Conservation (phyloP, 371 early-diverging fungal genomes). For the Mortierella sp. region DNA sequence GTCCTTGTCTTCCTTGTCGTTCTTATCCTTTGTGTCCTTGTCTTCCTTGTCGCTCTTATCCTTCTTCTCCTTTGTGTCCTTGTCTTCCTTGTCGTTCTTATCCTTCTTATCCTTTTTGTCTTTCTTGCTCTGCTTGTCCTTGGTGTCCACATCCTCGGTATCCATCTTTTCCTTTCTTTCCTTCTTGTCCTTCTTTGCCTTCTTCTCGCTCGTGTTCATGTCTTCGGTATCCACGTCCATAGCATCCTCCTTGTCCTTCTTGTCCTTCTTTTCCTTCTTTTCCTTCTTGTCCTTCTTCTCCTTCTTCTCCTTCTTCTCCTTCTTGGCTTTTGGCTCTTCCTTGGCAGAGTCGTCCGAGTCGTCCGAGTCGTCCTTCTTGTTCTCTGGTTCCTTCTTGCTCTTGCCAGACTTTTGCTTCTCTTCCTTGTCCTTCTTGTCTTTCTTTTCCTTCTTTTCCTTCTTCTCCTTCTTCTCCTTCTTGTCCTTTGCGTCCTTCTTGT, state of each 20-base stretch:
- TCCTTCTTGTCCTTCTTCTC: constrained; percentile 5
- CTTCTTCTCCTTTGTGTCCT: constrained; percentile 9
- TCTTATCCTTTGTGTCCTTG: constrained; percentile 11
- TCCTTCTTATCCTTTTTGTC: constrained; percentile 19
- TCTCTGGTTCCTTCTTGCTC: too few relatives aligned
- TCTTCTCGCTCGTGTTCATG: constrained; percentile 10
- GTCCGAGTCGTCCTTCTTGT: too few relatives aligned
- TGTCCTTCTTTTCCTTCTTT: constrained; percentile 4
- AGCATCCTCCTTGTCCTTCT: not conserved
- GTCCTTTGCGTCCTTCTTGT: constrained; percentile 21
- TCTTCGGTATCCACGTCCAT: constrained; percentile 10
- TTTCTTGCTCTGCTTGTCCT: constrained; percentile 9
- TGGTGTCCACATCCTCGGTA: not conserved
- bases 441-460: not conserved
- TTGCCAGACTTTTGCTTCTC: constrained; percentile 6
- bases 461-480: constrained; percentile 22
- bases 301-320: constrained; percentile 16
- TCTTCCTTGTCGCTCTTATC: constrained; percentile 9
- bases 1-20: constrained; percentile 11
- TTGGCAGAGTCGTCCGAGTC: too few relatives aligned
- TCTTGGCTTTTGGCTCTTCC: constrained; percentile 7
- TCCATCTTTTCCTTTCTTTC: not conserved
- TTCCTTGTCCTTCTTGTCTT: not conserved
- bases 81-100: constrained; percentile 9
- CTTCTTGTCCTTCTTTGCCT: constrained; percentile 17